phyloP scores from a whole-genome alignment of 495 filamentous ascomycete species.

The Tuber aestivum region DNA sequence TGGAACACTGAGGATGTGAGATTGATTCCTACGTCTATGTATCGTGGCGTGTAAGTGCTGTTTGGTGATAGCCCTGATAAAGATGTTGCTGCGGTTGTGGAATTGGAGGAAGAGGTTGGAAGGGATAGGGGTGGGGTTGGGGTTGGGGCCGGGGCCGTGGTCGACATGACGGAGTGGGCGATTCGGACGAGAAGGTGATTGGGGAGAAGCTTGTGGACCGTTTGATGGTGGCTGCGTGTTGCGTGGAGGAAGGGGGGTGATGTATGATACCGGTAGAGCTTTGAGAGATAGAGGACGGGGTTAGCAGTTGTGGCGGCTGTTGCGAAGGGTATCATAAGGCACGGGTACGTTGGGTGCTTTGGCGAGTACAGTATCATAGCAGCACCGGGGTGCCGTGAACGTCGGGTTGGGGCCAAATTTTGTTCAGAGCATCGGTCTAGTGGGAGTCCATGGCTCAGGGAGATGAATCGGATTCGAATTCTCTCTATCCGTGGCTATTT shows the following conservation, averaged over 20 bases:
- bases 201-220: background rate
- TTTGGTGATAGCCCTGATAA: slow-evolving; percentile 11
- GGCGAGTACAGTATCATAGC: background rate
- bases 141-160: slow-evolving; percentile 13
- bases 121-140: slow-evolving; percentile 6
- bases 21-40: slow-evolving; percentile 71
- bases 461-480: background rate
- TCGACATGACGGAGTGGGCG: slow-evolving; percentile 5
- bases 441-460: background rate
- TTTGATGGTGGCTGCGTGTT: background rate
- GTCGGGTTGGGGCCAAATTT: background rate
- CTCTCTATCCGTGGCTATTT: background rate
- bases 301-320: background rate
- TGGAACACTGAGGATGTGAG: slow-evolving; percentile 79
- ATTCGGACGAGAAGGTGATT: background rate
- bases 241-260: background rate
- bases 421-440: background rate
- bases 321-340: background rate
- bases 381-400: background rate
- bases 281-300: background rate
- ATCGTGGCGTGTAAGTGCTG: slow-evolving; percentile 46
- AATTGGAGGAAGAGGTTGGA: slow-evolving; percentile 16
- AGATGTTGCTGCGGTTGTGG: slow-evolving; percentile 13
- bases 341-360: no score
- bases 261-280: background rate